Evolutionary conservation across 495 filamentous ascomycete genomes (phyloP).

Genomic region (Lepidopterella palustris): DNA sequence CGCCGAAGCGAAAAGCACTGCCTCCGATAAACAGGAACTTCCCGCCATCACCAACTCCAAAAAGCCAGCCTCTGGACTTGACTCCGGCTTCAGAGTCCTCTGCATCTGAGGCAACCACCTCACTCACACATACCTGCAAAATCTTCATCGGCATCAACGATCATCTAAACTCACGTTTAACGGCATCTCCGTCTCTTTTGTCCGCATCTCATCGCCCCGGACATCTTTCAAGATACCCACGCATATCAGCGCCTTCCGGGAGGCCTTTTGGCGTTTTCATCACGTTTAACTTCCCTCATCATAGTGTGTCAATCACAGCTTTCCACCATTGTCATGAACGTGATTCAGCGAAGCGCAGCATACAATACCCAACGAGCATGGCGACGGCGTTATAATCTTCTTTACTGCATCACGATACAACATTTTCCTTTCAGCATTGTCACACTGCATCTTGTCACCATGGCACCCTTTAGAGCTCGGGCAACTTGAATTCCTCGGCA

Average conservation of each 20-base stretch:
- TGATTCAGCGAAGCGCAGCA: not conserved
- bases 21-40: not conserved
- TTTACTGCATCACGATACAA: no score
- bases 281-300: not conserved
- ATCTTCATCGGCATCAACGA: not conserved
- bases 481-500: no score
- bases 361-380: not conserved
- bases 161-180: not conserved
- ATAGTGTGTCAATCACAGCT: not conserved
- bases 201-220: not conserved
- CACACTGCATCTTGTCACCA: no score
- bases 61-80: not conserved
- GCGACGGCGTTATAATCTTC: no score
- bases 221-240: not conserved
- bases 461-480: no score
- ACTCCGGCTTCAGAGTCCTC: not conserved
- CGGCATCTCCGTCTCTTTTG: not conserved
- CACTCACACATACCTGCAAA: not conserved
- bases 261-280: not conserved
- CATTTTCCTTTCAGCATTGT: no score
- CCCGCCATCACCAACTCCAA: not conserved
- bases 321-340: not conserved
- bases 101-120: not conserved
- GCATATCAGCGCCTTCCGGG: not conserved
- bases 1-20: conserved; percentile 11